Base-by-base conservation (phyloP, 176 grass and related monocot genomes). In the Cocos nucifera region DNA sequence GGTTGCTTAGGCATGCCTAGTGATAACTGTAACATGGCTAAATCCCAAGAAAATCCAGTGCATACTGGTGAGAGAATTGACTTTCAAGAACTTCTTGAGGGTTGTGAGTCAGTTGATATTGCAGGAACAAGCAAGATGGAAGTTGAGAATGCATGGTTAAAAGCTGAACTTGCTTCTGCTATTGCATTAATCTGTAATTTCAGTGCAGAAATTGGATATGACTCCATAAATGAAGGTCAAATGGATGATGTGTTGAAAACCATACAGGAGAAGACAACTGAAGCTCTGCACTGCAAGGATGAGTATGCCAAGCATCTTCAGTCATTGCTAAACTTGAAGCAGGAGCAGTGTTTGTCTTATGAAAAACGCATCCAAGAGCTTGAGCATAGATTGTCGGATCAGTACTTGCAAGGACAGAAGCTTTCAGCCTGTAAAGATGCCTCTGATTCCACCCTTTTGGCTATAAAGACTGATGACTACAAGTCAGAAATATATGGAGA, bases 101-200 rank as follows among this genome's bases (percentile, higher is more conserved):
- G 35, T 59, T 86, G 73, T 50, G 84, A 92, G 50, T 67, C 73
- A 44, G 82, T 91, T 15, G 82, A 79, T 66, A 90, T 95, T 72
- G 73, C 83, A 73, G 94, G 94, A 62, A 98, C 88, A 25, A 83
- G 94, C 68, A 92, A 78, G 62, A 49, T 98, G 48, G 94, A 98
- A 85, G 85, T 98, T 51, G 94, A 98, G 57, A 98, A 98, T 51
- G 88, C 82, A 52, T 88, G 63, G 63, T 83, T 98, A 70, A 98
- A 93, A 73, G 88, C 88, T 25, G 88, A 93, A 22, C 88, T 98
- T 80, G 94, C 94, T 78, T 92, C 84, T 50, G 85, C 84, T 26
- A 93, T 98, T 86, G 88, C 74, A 16, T 52, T 77, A 54, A 67
- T 93, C 19, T 98, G 88, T 66, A 69, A 51, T 67, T 64, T 89